phyloP scores from a whole-genome alignment of 441 rosid genomes.

The Syzygium malaccense region DNA sequence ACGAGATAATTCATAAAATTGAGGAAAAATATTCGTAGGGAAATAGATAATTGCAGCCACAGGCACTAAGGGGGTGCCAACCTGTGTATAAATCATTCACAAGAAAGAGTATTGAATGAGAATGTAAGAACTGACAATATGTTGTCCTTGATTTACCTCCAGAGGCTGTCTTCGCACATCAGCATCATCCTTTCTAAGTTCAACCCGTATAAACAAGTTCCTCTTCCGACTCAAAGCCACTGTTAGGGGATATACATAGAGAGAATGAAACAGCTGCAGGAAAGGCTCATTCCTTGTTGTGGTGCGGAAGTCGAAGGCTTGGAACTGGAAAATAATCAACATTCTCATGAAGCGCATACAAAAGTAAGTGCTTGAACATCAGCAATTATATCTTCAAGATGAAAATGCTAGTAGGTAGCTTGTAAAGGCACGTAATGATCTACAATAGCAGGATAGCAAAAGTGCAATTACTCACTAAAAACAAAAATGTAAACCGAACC shows the following conservation, averaged over 20 bases:
- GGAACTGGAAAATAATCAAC: constrained; percentile 43
- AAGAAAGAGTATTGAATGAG: neutral
- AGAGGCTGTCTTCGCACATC: constrained; percentile 91
- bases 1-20: constrained; percentile 18
- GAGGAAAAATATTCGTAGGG: neutral
- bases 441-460: neutral
- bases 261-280: constrained; percentile 94
- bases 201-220: constrained; percentile 85
- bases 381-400: neutral
- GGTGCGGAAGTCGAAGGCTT: constrained; percentile 97
- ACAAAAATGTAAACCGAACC: neutral
- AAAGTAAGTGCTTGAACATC: constrained; percentile 6
- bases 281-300: constrained; percentile 96
- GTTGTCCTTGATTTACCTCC: constrained; percentile 50
- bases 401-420: neutral
- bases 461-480: neutral
- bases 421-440: neutral
- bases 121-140: neutral
- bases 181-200: constrained; percentile 90
- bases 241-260: constrained; percentile 83
- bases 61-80: neutral
- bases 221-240: constrained; percentile 93
- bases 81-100: neutral
- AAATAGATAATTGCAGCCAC: neutral
- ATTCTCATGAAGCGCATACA: neutral